These are phyloP conservation scores for Haplosporangium sp. DNA, from an alignment of 371 early-diverging fungal genomes.

Conservation along the genomic window DNA sequence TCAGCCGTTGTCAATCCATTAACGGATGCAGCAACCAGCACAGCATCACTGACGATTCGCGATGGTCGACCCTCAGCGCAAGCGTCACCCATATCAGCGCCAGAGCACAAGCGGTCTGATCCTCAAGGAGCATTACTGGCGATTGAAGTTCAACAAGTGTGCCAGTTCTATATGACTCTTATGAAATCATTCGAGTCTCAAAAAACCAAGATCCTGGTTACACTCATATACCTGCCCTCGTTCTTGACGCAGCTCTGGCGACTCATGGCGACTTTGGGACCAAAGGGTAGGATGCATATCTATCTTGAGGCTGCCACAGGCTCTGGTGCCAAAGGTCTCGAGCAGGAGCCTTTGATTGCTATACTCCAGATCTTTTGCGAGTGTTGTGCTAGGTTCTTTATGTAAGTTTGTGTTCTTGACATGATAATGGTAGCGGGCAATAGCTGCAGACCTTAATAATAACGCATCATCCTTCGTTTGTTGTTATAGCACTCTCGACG, in stretches of 20 bases:
- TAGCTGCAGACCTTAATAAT: background rate
- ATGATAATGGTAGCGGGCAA: background rate
- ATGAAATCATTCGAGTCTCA: conserved; percentile 59
- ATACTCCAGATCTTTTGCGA: conserved; percentile 73
- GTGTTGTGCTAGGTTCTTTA: conserved; percentile 64
- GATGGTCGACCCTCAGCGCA: too few relatives aligned
- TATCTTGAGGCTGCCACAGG: conserved; percentile 66
- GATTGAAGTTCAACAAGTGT: conserved; percentile 64
- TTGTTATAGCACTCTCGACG: conserved; percentile 73
- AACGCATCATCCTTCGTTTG: background rate
- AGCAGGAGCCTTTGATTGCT: conserved; percentile 69
- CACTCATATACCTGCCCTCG: conserved; percentile 67
- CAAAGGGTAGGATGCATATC: conserved; percentile 64
- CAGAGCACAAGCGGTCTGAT: conserved; percentile 12
- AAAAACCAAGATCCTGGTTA: conserved; percentile 64
- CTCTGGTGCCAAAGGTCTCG: conserved; percentile 53
- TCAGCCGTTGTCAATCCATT: conserved; percentile 4
- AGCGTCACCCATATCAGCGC: background rate
- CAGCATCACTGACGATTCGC: background rate
- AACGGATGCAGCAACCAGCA: background rate
- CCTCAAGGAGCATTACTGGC: conserved; percentile 56
- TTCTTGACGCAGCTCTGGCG: conserved; percentile 73
- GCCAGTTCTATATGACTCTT: conserved; percentile 63
- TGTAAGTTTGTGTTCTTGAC: conserved; percentile 53
- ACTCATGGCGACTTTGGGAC: conserved; percentile 70